Base-by-base conservation (phyloP, 768 basidiomycete genomes). In the Leccinum boreale region DNA sequence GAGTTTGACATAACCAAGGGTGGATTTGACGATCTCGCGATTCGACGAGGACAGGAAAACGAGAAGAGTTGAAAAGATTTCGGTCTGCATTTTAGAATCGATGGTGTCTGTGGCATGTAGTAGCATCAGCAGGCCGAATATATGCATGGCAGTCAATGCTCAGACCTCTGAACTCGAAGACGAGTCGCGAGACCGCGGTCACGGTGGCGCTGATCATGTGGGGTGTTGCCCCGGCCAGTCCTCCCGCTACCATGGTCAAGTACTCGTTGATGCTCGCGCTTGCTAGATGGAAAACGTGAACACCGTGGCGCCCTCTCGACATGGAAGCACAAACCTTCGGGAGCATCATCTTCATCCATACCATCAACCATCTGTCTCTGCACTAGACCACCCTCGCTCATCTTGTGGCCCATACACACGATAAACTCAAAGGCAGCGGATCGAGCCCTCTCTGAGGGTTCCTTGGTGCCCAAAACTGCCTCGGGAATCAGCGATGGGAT, bases 121-220 rank as follows among this genome's bases (percentile, higher is more conserved):
- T 47, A 17, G 39, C 31, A 62, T 69, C 6, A 58, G 49, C 15
- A 31, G 1, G 46, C 29, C 3, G 7, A 11, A 33, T 3, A 46
- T 2, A 46, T 21, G 21, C 14, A n/a, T 14, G 12, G 29, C 26
- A 44, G 31, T 8, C 8, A 17, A 15, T 31, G 19, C 23, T 5
- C 58, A 47, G 53, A 94, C 95, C 87, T 81, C 89, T 94, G 78
- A 95, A 99, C 74, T 98, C 97, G 70, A 98, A 99, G 17, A 98
- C 80, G 12, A 98, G 79, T 23, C 97, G 85, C 2, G 95, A 95
- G 54, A 99, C 85, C 0, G 94, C 92, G 6, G 94, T 98, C 53
- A 98, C 86, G 1, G 93, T 92, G 2, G 97, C 97, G 67, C 94
- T 96, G 70, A 98, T 96, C 94, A 97, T 98, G 69, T 99, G 97